Evolutionary conservation across 805 yeast species (phyloP), one percentile per base, ranked within the genome.

Genomic region (Yamadazyma kitorensis): DNA sequence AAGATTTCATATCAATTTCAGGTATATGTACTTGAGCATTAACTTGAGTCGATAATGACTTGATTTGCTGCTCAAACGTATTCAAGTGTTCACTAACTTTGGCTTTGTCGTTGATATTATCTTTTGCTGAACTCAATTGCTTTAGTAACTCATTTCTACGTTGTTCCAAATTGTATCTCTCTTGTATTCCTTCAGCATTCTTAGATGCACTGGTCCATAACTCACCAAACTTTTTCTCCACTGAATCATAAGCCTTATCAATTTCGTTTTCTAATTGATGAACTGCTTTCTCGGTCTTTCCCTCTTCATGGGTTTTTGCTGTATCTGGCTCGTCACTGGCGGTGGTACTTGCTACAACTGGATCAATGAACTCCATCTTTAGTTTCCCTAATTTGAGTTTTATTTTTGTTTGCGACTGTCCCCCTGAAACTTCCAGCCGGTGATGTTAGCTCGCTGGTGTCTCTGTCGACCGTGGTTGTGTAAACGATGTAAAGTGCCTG

Each of bases 241-340:
- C 55, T 22, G 57, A 52, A 3, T 59, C 41, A 54, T 74, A 77
- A 3, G 74, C 70, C 14, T 64, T 55, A 37, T 75, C 78, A 17
- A 82, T 68, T 27, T 73, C 78, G 27, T 59, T 60, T 44, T 78
- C 86, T 14, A 80, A 48, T 44, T 70, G 66, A 15, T 60, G 57
- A 33, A 76, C 74, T 1, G 68, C 67, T 43, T 71, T 64, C 33
- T 80, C 82, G 0, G 86, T 78, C 45, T 70, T 41, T n/a, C 39
- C 46, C n/a, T 42, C 41, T 5, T 41, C 41, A 15, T 39, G 39
- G 4, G 33, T 26, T n/a, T 24, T 12, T 9, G 39, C 17, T 3
- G 32, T 5, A 26, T 45, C 49, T 8, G 40, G 43, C 18, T 42
- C 37, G 8, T 51, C 46, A 16, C 24, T 30, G 10, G 45, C 41